A percentile compares a stretch with the other conserved stretches of the same genome.
Conservation (phyloP, 352 stramenopile species). For the Aphanomyces astaci region DNA sequence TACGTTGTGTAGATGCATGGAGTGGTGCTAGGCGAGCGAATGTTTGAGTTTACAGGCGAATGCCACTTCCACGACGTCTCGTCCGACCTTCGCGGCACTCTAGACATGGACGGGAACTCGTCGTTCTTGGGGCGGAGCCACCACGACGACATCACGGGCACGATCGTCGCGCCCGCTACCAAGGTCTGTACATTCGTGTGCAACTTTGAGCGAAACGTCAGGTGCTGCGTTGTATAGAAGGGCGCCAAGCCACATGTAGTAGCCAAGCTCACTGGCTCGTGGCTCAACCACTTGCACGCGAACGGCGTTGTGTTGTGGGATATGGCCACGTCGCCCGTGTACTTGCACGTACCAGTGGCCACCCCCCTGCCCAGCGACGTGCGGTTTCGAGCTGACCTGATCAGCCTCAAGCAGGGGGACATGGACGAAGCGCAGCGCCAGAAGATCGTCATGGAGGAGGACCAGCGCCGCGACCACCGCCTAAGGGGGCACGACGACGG, state of each 20-base stretch:
- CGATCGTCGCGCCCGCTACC: constrained; percentile 33
- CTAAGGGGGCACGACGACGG: constrained; percentile 26
- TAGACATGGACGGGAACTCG: constrained; percentile 58
- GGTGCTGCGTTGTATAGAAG: too few species aligned
- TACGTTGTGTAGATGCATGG: constrained; percentile 42
- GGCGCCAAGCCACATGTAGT: constrained; percentile 35
- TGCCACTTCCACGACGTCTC: constrained; percentile 43
- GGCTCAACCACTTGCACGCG: constrained; percentile 61
- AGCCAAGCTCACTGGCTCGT: constrained; percentile 48
- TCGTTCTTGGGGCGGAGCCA: constrained; percentile 58
- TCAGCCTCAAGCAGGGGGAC: constrained; percentile 50
- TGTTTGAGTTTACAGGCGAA: constrained; percentile 53
- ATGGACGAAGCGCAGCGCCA: constrained; percentile 46
- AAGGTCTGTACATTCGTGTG: too few species aligned
- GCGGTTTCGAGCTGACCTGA: constrained; percentile 53
- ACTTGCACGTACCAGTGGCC: constrained; percentile 40
- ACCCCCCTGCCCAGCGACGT: constrained; percentile 48
- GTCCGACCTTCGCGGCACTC: constrained; percentile 39
- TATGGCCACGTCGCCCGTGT: constrained; percentile 55
- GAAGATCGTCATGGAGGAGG: constrained; percentile 62
- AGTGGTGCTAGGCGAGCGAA: constrained; percentile 55
- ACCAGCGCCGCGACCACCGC: constrained; percentile 52
- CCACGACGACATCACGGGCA: constrained; percentile 60
- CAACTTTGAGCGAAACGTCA: too few species aligned
- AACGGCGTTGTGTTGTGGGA: constrained; percentile 67